A percentile compares a stretch with the other conserved stretches of the same genome.
Conservation (phyloP, 345 rosid species). For the Camelina neglecta region DNA sequence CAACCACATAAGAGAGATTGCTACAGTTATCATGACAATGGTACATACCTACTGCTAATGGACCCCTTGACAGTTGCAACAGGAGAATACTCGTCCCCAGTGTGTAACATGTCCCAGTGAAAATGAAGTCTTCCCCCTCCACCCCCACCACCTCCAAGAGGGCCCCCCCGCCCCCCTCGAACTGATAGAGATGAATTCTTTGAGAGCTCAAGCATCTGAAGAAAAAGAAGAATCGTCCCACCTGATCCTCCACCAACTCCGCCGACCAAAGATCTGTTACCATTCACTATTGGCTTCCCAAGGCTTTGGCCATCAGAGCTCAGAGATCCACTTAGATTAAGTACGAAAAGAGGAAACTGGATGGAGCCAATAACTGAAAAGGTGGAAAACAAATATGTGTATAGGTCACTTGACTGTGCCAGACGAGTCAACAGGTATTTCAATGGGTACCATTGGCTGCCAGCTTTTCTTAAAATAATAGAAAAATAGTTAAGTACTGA, state of each 20-base stretch:
- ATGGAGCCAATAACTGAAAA: conserved; percentile 84
- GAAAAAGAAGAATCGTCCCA: conserved; percentile 95
- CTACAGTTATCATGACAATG: conserved; percentile 25
- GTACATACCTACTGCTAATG: conserved; percentile 67
- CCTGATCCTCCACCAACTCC: conserved; percentile 99
- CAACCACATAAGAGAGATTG: neutral
- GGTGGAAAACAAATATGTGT: conserved; percentile 38
- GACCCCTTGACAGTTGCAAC: conserved; percentile 75
- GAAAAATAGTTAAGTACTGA: conserved; percentile 34
- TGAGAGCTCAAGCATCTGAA: conserved; percentile 74
- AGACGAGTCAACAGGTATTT: conserved; percentile 21
- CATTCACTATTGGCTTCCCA: conserved; percentile 46
- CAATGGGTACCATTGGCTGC: conserved; percentile 2
- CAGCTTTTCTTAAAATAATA: conserved; percentile 14
- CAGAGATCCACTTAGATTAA: conserved; percentile 75
- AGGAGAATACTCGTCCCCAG: conserved; percentile 78
- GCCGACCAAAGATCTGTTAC: conserved; percentile 66
- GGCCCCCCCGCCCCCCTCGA: conserved; percentile 86
- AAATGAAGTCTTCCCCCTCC: conserved; percentile 99
- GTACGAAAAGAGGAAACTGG: conserved; percentile 78
- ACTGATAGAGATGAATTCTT: conserved; percentile 72
- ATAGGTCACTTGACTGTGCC: conserved; percentile 16
- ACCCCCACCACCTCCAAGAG: conserved; percentile 93
- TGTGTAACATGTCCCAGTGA: conserved; percentile 87
- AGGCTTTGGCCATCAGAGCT: conserved; percentile 89